These are phyloP conservation scores for Diaporthe eres DNA, from an alignment of 2,329 filamentous ascomycete species.

Conservation along the genomic window DNA sequence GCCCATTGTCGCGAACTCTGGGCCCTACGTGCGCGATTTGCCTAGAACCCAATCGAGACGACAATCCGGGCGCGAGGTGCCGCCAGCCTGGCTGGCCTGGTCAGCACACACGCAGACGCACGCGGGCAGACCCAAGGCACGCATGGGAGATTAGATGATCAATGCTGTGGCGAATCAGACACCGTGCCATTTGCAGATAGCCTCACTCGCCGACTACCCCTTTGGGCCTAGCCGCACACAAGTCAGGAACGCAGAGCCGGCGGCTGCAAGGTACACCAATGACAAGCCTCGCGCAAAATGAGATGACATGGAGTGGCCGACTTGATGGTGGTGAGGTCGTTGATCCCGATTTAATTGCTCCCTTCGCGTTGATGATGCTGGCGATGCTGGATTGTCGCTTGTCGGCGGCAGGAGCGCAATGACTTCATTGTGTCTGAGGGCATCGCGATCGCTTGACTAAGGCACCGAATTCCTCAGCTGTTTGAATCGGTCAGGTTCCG, in stretches of 20 bases:
- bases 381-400: not conserved
- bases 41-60: conserved; percentile 37
- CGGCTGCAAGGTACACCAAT: conserved; percentile 43
- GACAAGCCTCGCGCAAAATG: conserved; percentile 40
- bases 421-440: conserved; percentile 34
- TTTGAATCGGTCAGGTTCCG: conserved; percentile 32
- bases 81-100: not conserved
- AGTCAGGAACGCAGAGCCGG: conserved; percentile 38
- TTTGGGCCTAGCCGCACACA: conserved; percentile 29
- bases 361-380: conserved; percentile 1
- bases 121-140: conserved; percentile 29
- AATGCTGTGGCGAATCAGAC: conserved; percentile 37
- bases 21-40: conserved; percentile 17
- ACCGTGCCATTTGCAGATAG: conserved; percentile 19
- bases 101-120: conserved; percentile 11
- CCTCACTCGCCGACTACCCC: conserved; percentile 24
- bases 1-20: conserved; percentile 31
- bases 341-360: conserved; percentile 26
- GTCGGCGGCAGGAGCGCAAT: not conserved
- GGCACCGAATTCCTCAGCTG: not conserved
- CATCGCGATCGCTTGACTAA: conserved; percentile 21
- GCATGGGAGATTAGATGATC: conserved; percentile 41
- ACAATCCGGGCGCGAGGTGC: conserved; percentile 34
- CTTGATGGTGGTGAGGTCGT: conserved; percentile 4
- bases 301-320: conserved; percentile 31